phyloP scores from a whole-genome alignment of 1,284 basidiomycete species.

The Bjerkandera adusta region DNA sequence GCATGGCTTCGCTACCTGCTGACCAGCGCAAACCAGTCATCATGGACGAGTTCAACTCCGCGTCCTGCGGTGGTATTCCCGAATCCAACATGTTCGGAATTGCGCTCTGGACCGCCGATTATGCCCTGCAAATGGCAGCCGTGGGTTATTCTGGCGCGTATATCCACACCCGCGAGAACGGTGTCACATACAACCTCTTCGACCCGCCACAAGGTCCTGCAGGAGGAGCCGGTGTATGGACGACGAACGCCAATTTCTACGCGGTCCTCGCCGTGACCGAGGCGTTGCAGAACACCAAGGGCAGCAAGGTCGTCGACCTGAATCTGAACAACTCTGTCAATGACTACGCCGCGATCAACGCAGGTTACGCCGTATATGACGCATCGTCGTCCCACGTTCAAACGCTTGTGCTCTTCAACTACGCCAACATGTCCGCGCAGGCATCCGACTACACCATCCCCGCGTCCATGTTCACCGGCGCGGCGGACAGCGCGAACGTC shows the following conservation, averaged over 20 bases:
- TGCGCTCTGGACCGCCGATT: constrained; percentile 58
- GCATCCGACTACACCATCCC: constrained; percentile 36
- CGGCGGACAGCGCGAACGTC: constrained; percentile 21
- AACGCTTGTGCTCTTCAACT: constrained; percentile 62
- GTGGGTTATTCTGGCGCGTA: constrained; percentile 47
- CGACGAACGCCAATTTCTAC: constrained; percentile 54
- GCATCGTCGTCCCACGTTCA: constrained; percentile 34
- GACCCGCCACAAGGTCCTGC: constrained; percentile 38
- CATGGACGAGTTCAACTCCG: constrained; percentile 67
- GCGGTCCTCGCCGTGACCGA: constrained; percentile 56
- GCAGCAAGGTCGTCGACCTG: constrained; percentile 51
- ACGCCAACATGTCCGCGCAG: constrained; percentile 36
- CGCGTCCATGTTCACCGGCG: constrained; percentile 21
- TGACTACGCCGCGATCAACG: constrained; percentile 35
- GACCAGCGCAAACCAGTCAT: constrained; percentile 41
- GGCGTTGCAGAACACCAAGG: constrained; percentile 42
- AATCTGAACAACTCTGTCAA: constrained; percentile 38
- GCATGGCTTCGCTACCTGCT: constrained; percentile 17
- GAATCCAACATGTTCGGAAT: constrained; percentile 64
- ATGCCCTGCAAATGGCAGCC: constrained; percentile 47
- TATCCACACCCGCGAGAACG: constrained; percentile 49
- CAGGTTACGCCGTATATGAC: constrained; percentile 63
- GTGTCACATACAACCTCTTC: constrained; percentile 50
- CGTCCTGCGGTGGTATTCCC: constrained; percentile 61
- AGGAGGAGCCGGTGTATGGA: constrained; percentile 40